Evolutionary conservation across 2,329 filamentous ascomycete genomes (phyloP), one percentile per base, ranked within the genome.

Genomic region (Cryphonectria carpinicola): DNA sequence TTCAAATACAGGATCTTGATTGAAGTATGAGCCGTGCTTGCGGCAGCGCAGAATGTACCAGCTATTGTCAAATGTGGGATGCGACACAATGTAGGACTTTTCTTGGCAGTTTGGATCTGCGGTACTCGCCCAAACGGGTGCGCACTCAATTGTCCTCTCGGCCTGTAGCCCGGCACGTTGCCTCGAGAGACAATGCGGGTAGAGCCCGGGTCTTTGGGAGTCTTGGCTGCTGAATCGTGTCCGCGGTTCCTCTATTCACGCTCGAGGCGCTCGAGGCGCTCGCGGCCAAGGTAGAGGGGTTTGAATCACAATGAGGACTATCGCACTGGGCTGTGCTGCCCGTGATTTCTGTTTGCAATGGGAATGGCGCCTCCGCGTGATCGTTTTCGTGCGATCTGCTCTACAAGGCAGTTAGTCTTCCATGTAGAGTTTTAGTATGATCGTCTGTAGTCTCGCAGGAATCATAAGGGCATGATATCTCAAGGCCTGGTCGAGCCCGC

Each of bases 11-110:
- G 11, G 14, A 56, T 54, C 4, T 64, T 4, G 35, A 19, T 46
- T 62, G 28, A 68, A 64, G 49, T 56, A 63, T 35, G 43, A 22
- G n/a, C 43, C 46, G 8, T 68, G 60, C 46, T 68, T 7, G 17
- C 25, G 43, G 17, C 67, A 68, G 39, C 60, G 46, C 5, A 64
- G 22, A 6, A 68, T 64, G 17, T 64, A 68, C 67, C 67, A 64
- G 11, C 19, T 56, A 14, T 41, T 35, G 67, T 35, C 56, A 2
- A 4, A 3, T 3, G 3, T n/a, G 3, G 67, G 67, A 7, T 25
- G 49, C 37, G 39, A 19, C 4, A 64, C 25, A n/a, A 68, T 68
- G 60, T 32, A 64, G 46, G 52, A 62, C 46, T 64, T 68, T 1
- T 68, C 60, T 17, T 32, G 22, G 28, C 56, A 63, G 11, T 3